Evolutionary conservation across 768 basidiomycete genomes (phyloP).

Genomic region (Rhodosporidiobolus odoratus): DNA sequence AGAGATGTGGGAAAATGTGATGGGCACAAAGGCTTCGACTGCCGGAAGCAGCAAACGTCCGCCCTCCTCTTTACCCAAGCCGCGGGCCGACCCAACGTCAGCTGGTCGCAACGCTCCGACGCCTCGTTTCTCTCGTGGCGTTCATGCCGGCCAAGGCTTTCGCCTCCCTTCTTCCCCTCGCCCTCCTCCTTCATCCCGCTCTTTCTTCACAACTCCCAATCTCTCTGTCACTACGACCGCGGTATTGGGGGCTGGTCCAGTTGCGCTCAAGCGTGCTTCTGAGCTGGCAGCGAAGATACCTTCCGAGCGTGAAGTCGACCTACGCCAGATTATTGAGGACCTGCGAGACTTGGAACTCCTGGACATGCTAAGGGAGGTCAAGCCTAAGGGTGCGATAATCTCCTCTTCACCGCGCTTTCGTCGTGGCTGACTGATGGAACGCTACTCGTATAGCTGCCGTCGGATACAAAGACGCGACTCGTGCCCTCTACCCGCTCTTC

Average conservation of each 20-base stretch:
- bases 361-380: not conserved
- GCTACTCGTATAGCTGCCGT: not conserved
- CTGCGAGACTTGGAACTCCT: slow-evolving; percentile 27
- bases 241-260: not conserved
- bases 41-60: not conserved
- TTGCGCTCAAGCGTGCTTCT: not conserved
- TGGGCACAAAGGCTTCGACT: not conserved
- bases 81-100: not conserved
- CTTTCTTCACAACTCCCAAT: not conserved
- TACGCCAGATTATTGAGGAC: slow-evolving; percentile 24
- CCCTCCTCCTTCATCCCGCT: not conserved
- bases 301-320: slow-evolving; percentile 1
- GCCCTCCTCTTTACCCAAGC: not conserved
- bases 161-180: not conserved
- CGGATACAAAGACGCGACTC: slow-evolving; percentile 23
- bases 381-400: slow-evolving; percentile 7
- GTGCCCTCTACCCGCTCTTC: slow-evolving; percentile 28
- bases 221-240: not conserved
- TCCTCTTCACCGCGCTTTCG: not conserved
- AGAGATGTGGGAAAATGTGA: not conserved
- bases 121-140: not conserved
- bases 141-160: not conserved
- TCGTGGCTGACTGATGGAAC: not conserved
- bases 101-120: not conserved
- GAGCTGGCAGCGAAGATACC: not conserved